These are phyloP conservation scores for Eleusine coracana DNA, from an alignment of 176 grass and related monocot species.

Conservation along the genomic window DNA sequence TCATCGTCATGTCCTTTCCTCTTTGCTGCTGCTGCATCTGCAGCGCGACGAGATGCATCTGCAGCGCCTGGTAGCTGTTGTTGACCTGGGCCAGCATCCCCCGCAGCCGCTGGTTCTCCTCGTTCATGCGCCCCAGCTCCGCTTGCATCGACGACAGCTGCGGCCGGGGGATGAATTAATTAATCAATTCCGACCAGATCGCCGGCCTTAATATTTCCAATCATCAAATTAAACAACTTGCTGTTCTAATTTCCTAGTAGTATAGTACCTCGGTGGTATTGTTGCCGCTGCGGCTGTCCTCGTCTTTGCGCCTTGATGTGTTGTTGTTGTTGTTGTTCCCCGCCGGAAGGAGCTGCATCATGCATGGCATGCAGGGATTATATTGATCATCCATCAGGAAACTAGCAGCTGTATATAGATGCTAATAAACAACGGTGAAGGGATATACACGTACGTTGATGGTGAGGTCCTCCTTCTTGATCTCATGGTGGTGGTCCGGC, in stretches of 20 bases:
- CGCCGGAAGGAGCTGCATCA: slow-evolving; percentile 54
- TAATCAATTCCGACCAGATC: too few species aligned
- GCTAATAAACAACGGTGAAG: too few species aligned
- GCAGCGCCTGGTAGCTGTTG: slow-evolving; percentile 76
- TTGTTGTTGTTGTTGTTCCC: slow-evolving; percentile 33
- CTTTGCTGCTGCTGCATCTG: neutral
- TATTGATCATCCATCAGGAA: neutral
- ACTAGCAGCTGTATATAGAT: too few species aligned
- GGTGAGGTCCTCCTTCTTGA: slow-evolving; percentile 38
- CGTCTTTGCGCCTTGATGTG: neutral
- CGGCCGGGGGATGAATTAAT: neutral
- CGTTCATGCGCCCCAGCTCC: slow-evolving; percentile 75
- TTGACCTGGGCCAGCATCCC: slow-evolving; percentile 78
- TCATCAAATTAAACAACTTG: too few species aligned
- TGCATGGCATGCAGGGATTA: neutral
- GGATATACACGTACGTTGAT: slow-evolving; percentile 45
- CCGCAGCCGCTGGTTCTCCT: slow-evolving; percentile 87
- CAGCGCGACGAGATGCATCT: slow-evolving; percentile 72
- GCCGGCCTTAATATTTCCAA: too few species aligned
- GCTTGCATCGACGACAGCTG: slow-evolving; percentile 68
- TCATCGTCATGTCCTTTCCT: too few species aligned
- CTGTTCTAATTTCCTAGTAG: too few species aligned
- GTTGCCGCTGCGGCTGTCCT: too few species aligned
- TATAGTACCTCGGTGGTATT: slow-evolving; percentile 32
- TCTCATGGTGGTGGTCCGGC: neutral